Base-by-base conservation (phyloP, 768 basidiomycete species). In the Neoboletus brunneissimus region DNA sequence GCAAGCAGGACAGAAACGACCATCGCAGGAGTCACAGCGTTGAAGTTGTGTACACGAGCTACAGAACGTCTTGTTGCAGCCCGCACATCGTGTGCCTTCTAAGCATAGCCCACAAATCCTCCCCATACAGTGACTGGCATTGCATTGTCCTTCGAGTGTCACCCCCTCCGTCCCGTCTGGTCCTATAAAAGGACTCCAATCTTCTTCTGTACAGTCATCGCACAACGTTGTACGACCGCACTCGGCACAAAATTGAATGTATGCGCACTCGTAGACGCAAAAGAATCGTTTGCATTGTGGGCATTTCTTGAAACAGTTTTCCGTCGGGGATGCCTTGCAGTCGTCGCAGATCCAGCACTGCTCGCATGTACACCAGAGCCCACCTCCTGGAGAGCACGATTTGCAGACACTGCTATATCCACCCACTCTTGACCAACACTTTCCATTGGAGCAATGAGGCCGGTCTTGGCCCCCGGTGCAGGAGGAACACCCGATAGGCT, bases 171-270 rank as follows among this genome's bases (percentile, higher is more conserved):
- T 5, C 48, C 35, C 47, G n/a, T 54, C 56, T 2, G 22, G 13
- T 25, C 52, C 53, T 13, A 5, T 8, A 0, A 44, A 13, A 1
- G 27, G 15, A 5, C 43, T 32, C 58, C 50, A 48, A 5, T 70
- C 67, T 55, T 66, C 67, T 51, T 69, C 69, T 15, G 34, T 41
- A 35, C 67, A 71, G 40, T 68, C 67, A 4, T 69, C 53, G 48
- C 69, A 68, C 45, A 64, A 16, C 49, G 58, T 61, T 48, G 61
- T 56, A 25, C 59, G 62, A 42, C 37, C 48, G 31, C 67, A 68
- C 22, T 58, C 61, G 37, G 20, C 8, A 40, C 67, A 68, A n/a
- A 37, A 57, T 18, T 47, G 50, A 16, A 68, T 68, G 47, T 71
- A 68, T 4, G 57, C 53, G 69, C 67, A 71, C 4, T 44, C 45